These are phyloP conservation scores for Tylopilus vinaceipallidus DNA, from an alignment of 768 basidiomycete genomes.

Conservation along the genomic window DNA sequence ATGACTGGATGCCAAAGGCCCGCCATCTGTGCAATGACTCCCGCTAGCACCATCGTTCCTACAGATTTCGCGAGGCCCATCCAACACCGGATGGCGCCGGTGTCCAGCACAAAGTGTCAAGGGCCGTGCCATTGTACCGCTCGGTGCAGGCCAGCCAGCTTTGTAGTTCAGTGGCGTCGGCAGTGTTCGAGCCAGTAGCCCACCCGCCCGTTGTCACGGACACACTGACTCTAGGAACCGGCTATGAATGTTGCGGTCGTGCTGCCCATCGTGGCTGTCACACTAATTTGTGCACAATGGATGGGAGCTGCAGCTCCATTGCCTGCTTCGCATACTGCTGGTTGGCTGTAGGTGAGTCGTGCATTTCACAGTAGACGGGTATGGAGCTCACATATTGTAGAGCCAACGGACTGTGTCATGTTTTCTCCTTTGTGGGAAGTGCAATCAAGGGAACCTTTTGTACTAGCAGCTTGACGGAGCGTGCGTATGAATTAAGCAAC, in stretches of 20 bases:
- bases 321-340: not conserved
- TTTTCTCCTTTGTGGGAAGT: too few relatives aligned
- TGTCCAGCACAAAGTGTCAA: not conserved
- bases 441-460: too few relatives aligned
- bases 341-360: not conserved
- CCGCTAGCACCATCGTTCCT: too few relatives aligned
- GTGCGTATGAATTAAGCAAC: too few relatives aligned
- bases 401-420: not conserved
- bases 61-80: not conserved
- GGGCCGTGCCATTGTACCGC: not conserved
- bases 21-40: too few relatives aligned
- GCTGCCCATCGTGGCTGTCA: not conserved
- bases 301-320: slow-evolving; percentile 7
- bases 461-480: too few relatives aligned
- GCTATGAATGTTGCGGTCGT: not conserved
- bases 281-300: not conserved
- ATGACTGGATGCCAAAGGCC: too few relatives aligned
- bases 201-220: not conserved
- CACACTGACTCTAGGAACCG: not conserved
- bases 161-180: not conserved
- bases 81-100: not conserved
- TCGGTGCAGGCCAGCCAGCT: not conserved
- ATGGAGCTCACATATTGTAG: not conserved
- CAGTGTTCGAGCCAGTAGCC: not conserved
- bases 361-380: not conserved